Evolutionary conservation across 768 basidiomycete genomes (phyloP), one percentile per base, ranked within the genome.

Genomic region (Myochromella boudieri): DNA sequence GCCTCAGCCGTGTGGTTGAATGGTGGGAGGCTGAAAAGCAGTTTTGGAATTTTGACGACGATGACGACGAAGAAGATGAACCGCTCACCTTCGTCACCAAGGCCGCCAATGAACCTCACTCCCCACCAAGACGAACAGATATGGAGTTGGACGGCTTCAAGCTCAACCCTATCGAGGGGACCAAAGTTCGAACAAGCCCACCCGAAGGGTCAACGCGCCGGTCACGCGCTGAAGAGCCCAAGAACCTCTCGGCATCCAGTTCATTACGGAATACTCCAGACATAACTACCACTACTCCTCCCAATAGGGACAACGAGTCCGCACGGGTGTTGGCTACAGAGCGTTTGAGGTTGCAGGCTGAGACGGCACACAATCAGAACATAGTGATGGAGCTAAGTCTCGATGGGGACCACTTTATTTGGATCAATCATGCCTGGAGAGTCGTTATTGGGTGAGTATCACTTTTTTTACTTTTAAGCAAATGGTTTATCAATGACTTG

Each of bases 11-110:
- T 48, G 97, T 98, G 22, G 87, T 97, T 53, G 97, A 97, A 61
- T 99, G 97, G 95, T 97, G 94, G 93, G 95, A 97, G 67, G 97
- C 97, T 9, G 95, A 98, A 72, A 95, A 95, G 61, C 92, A 95
- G 56, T 99, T 99, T 67, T 99, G 97, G 97, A 97, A 97, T 60
- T 98, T 97, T 62, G 90, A 95, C 60, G 91, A 92, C 61, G 86
- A 88, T 51, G 88, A 89, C 36, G 85, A 91, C 49, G 92, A 93
- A 57, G 84, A 88, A 61, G 87, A 91, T 46, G 95, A 97, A 55
- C 91, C 92, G 1, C 71, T 98, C 40, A 82, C 86, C 55, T 98
- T 98, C 60, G 92, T 98, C 45, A 86, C 93, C 64, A 97, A 95
- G 64, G 87, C 95, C 0, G 81, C 79, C 15, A 86, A 85, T 28